These are phyloP conservation scores for Lizonia empirigonia DNA, from an alignment of 2,329 filamentous ascomycete genomes.

Conservation along the genomic window DNA sequence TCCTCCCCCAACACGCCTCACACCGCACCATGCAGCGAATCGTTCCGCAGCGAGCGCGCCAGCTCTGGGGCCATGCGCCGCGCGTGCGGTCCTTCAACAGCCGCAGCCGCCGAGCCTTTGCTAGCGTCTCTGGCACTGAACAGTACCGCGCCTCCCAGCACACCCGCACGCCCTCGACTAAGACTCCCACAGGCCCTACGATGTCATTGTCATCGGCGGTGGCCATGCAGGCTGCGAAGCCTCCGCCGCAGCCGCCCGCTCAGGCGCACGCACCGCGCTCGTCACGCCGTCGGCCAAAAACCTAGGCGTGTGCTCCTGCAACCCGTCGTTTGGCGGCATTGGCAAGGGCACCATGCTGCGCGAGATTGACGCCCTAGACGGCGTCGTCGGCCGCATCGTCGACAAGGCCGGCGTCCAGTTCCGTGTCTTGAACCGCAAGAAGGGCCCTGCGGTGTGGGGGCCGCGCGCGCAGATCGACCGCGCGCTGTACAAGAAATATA, in stretches of 20 bases:
- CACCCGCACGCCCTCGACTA: slow-evolving; percentile 15
- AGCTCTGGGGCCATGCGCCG: slow-evolving; percentile 57
- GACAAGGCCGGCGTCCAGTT: slow-evolving; percentile 97
- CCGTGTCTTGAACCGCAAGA: slow-evolving; percentile 81
- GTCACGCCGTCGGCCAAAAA: slow-evolving; percentile 88
- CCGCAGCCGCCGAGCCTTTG: slow-evolving; percentile 49
- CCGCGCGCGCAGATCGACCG: slow-evolving; percentile 96
- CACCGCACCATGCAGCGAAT: slow-evolving; percentile 31
- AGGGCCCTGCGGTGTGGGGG: slow-evolving; percentile 96
- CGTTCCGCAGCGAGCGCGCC: slow-evolving; percentile 39
- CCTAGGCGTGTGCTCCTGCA: slow-evolving; percentile 93
- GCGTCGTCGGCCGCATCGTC: slow-evolving; percentile 83
- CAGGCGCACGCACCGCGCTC: slow-evolving; percentile 86
- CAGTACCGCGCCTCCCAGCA: slow-evolving; percentile 22
- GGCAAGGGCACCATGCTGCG: slow-evolving; percentile 96
- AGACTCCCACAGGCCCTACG: slow-evolving; percentile 66
- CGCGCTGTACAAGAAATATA: slow-evolving; percentile 83
- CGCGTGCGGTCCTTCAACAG: slow-evolving; percentile 50
- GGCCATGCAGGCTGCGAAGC: slow-evolving; percentile 96
- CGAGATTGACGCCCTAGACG: slow-evolving; percentile 93
- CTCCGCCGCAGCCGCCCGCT: slow-evolving; percentile 84
- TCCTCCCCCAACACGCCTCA: slow-evolving; percentile 3
- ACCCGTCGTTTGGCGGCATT: slow-evolving; percentile 97
- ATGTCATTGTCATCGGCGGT: slow-evolving; percentile 94
- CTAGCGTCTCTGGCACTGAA: slow-evolving; percentile 51